Percentiles rank a stretch among this genome's conserved stretches.
phyloP scores from a whole-genome alignment of 345 rosid genomes.

The Hibiscus tridactylites region DNA sequence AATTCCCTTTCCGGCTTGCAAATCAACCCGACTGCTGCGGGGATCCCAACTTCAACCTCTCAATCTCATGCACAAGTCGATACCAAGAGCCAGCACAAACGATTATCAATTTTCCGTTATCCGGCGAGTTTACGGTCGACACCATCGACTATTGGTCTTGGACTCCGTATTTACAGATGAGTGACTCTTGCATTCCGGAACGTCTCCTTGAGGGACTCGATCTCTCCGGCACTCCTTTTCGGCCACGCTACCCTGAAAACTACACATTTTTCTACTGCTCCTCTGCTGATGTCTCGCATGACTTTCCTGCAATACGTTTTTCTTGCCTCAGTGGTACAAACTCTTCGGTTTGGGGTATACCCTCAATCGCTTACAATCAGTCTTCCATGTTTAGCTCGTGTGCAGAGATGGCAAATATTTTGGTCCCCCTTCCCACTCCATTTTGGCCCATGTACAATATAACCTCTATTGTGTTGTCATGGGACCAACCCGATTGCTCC shows the following conservation, averaged over 20 bases:
- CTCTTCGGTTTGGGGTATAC: constrained; percentile 10
- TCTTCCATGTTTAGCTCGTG: background rate
- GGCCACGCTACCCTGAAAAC: background rate
- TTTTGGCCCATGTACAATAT: background rate
- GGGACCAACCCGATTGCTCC: background rate
- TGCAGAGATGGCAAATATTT: background rate
- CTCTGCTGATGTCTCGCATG: background rate
- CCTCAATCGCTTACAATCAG: background rate
- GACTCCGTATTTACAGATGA: background rate
- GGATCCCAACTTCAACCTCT: constrained; percentile 13
- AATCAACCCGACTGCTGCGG: background rate
- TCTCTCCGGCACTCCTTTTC: constrained; percentile 8
- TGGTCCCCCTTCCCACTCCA: background rate
- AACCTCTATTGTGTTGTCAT: background rate
- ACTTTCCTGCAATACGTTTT: background rate
- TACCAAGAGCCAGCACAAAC: background rate
- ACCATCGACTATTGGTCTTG: background rate
- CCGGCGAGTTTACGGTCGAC: constrained; percentile 2
- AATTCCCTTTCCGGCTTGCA: background rate
- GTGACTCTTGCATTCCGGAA: constrained; percentile 16
- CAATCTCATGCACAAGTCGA: constrained; percentile 2
- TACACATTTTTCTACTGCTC: constrained; percentile 30
- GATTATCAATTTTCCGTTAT: background rate
- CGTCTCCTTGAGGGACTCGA: constrained; percentile 16
- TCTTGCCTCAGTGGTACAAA: constrained; percentile 17